Percentiles rank a stretch among this genome's conserved stretches.
Evolutionary conservation across 2,329 filamentous ascomycete genomes (phyloP).

Genomic region (Xylariaceae sp.): DNA sequence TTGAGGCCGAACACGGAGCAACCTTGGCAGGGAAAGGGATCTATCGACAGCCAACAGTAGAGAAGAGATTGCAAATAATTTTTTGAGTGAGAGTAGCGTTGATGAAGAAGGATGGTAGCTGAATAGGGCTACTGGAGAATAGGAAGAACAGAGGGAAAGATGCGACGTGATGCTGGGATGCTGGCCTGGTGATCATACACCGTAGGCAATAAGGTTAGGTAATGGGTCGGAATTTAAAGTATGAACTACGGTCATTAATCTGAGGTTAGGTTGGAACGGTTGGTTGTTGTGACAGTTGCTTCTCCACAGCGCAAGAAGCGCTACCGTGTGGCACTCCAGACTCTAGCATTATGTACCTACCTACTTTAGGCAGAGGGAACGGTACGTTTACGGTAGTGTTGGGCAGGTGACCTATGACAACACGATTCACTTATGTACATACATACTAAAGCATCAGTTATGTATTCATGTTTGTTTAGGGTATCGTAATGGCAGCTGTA

Average conservation of each 20-base stretch:
- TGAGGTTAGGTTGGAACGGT: too few species aligned
- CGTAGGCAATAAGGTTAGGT: not conserved
- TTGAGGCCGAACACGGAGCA: not conserved
- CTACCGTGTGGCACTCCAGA: slow-evolving; percentile 8
- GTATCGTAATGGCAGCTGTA: too few species aligned
- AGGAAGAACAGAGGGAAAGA: not conserved
- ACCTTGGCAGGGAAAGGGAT: not conserved
- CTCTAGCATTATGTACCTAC: too few species aligned
- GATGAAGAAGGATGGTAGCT: not conserved
- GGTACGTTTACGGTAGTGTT: slow-evolving; percentile 1
- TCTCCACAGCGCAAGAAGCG: slow-evolving; percentile 6
- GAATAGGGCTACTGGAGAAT: not conserved
- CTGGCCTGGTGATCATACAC: slow-evolving; percentile 3
- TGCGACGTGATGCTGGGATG: slow-evolving; percentile 3
- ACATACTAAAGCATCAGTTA: too few species aligned
- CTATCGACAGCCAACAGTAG: too few species aligned
- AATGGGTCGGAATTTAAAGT: not conserved
- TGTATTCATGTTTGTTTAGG: too few species aligned
- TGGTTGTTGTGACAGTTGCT: not conserved
- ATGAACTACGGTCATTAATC: too few species aligned
- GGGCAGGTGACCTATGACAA: slow-evolving; percentile 7
- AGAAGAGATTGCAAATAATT: too few species aligned
- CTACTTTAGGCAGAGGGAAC: not conserved
- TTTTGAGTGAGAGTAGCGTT: too few species aligned
- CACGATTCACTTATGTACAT: too few species aligned